Conservation (phyloP, 495 filamentous ascomycete genomes). For the Evansstolkia leycettana region DNA sequence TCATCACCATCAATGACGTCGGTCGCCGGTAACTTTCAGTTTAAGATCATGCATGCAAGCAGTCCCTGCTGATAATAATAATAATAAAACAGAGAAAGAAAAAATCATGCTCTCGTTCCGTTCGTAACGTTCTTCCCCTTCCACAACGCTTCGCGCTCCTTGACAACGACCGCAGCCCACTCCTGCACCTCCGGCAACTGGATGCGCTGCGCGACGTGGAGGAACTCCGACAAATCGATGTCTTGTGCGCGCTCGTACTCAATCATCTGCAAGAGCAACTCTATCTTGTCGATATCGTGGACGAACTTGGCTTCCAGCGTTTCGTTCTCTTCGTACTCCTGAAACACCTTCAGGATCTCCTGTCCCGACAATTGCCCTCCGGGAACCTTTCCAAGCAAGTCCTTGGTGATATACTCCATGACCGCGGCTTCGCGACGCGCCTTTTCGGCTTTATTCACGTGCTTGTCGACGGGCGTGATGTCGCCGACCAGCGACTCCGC, state of each 20-base stretch:
- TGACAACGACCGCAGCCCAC: constrained; percentile 66
- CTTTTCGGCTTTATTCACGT: constrained; percentile 60
- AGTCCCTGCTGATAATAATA: too few relatives aligned
- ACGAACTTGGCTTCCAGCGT: constrained; percentile 81
- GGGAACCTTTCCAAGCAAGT: constrained; percentile 61
- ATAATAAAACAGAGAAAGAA: too few relatives aligned
- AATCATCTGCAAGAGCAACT: constrained; percentile 86
- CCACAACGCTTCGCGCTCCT: constrained; percentile 71
- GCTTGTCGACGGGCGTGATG: constrained; percentile 74
- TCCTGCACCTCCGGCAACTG: constrained; percentile 61
- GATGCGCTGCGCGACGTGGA: constrained; percentile 59
- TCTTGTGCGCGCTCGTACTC: constrained; percentile 77
- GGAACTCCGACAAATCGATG: constrained; percentile 75
- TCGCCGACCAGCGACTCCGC: constrained; percentile 89
- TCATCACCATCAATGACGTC: too few relatives aligned
- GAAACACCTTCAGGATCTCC: constrained; percentile 67
- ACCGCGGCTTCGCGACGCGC: constrained; percentile 69
- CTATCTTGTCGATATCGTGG: constrained; percentile 95
- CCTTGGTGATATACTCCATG: constrained; percentile 74
- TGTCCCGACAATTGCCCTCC: constrained; percentile 47
- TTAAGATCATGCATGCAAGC: too few relatives aligned
- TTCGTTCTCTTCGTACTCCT: constrained; percentile 81
- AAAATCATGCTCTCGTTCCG: background rate
- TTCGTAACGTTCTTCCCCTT: constrained; percentile 13
- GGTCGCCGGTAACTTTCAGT: too few relatives aligned